phyloP scores from a whole-genome alignment of 1,139 yeast species.

The Hanseniaspora gamundiae region DNA sequence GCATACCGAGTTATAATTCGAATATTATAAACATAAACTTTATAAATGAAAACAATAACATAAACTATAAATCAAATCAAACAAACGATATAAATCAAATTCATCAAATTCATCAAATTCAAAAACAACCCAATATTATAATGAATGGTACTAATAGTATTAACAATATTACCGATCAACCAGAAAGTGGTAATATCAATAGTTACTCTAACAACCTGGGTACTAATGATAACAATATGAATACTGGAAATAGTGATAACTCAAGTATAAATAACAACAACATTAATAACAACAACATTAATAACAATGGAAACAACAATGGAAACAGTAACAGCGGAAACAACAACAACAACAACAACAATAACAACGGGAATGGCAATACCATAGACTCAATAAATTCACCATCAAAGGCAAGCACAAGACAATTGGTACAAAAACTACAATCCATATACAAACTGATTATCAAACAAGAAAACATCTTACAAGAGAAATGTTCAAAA shows the following conservation, averaged over 20 bases:
- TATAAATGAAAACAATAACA: no score
- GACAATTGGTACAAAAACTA: slow-evolving; percentile 52
- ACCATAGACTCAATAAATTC: slow-evolving; percentile 25
- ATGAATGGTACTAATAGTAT: not conserved
- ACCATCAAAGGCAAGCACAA: slow-evolving; percentile 50
- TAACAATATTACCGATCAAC: slow-evolving; percentile 9
- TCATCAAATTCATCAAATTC: no score
- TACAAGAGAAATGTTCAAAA: slow-evolving; percentile 51
- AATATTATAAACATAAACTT: no score
- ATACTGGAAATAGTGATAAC: slow-evolving; percentile 11
- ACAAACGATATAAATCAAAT: no score
- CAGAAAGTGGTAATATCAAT: slow-evolving; percentile 8
- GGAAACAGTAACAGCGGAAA: slow-evolving; percentile 11
- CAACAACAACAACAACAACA: slow-evolving; percentile 11
- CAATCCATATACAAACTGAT: slow-evolving; percentile 66
- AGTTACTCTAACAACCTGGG: slow-evolving; percentile 6
- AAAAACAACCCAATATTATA: not conserved
- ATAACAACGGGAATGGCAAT: slow-evolving; percentile 10
- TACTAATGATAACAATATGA: slow-evolving; percentile 4
- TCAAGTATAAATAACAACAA: slow-evolving; percentile 10
- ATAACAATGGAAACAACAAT: slow-evolving; percentile 7
- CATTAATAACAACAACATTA: slow-evolving; percentile 7
- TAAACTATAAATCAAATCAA: no score
- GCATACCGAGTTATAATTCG: no score
- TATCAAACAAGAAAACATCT: slow-evolving; percentile 53